These are phyloP conservation scores for Saksenaea vasiformis DNA, from an alignment of 371 early-diverging fungal species.

Conservation along the genomic window DNA sequence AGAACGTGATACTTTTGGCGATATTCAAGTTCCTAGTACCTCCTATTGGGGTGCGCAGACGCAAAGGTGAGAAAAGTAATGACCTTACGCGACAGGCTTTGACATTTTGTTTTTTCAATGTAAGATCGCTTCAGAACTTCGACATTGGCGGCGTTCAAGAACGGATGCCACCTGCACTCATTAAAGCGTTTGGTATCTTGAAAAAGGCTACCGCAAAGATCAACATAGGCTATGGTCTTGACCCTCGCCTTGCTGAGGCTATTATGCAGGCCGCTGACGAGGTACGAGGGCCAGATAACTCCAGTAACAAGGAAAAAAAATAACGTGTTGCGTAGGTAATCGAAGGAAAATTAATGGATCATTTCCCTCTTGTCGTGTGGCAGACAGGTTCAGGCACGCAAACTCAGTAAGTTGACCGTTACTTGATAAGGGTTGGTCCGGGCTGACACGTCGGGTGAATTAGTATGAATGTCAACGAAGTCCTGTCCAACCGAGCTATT, in stretches of 20 bases:
- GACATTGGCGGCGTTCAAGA: constrained; percentile 92
- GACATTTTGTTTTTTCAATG: background rate
- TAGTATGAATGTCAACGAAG: constrained; percentile 55
- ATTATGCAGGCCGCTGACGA: constrained; percentile 88
- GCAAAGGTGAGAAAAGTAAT: constrained; percentile 34
- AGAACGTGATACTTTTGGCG: constrained; percentile 94
- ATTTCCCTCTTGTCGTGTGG: constrained; percentile 96
- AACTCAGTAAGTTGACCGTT: constrained; percentile 64
- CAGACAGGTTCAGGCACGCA: constrained; percentile 99
- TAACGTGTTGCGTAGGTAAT: constrained; percentile 63
- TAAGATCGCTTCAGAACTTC: constrained; percentile 88
- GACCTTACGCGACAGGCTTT: background rate
- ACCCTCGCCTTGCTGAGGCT: constrained; percentile 77
- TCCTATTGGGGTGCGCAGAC: constrained; percentile 98
- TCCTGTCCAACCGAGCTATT: constrained; percentile 95
- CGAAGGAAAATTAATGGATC: constrained; percentile 81
- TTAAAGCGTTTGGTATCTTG: constrained; percentile 91
- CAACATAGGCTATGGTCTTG: constrained; percentile 85
- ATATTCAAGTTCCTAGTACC: constrained; percentile 90
- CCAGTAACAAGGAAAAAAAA: background rate
- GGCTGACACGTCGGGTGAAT: background rate
- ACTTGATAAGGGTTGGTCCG: background rate
- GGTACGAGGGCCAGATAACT: constrained; percentile 28
- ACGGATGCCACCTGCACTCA: constrained; percentile 91
- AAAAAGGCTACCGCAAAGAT: constrained; percentile 94